Percentiles rank a stretch among this genome's conserved stretches.
Conservation (phyloP, 2,329 filamentous ascomycete genomes). For the Beauveria medogensis region DNA sequence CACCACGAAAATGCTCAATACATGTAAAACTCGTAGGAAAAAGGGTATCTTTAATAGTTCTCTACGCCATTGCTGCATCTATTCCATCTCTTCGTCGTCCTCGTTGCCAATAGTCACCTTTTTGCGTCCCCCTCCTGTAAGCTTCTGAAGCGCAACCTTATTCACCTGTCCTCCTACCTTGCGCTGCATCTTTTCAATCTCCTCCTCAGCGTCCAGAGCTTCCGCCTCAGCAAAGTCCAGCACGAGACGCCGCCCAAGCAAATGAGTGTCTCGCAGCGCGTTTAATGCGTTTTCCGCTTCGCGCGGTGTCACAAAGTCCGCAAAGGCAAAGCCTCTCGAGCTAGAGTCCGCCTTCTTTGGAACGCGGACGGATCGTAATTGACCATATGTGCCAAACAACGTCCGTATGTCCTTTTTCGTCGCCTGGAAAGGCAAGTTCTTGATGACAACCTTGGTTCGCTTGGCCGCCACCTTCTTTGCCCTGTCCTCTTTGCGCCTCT, state of each 20-base stretch:
- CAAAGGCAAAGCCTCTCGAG: slow-evolving; percentile 91
- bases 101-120: slow-evolving; percentile 82
- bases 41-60: slow-evolving; percentile 7
- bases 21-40: not conserved
- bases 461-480: slow-evolving; percentile 70
- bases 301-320: slow-evolving; percentile 83
- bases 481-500: slow-evolving; percentile 72
- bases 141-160: slow-evolving; percentile 81
- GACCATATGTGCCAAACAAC: slow-evolving; percentile 82
- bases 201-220: slow-evolving; percentile 83
- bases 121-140: slow-evolving; percentile 74
- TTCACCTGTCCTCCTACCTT: slow-evolving; percentile 88
- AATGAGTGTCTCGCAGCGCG: slow-evolving; percentile 83
- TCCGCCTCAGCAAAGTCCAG: slow-evolving; percentile 88
- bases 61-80: slow-evolving; percentile 18
- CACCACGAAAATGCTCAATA: not conserved
- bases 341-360: slow-evolving; percentile 90
- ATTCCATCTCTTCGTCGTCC: slow-evolving; percentile 49
- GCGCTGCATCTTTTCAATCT: slow-evolving; percentile 94
- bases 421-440: slow-evolving; percentile 95
- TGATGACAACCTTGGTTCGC: slow-evolving; percentile 91
- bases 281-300: slow-evolving; percentile 89
- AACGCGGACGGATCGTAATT: slow-evolving; percentile 84
- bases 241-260: slow-evolving; percentile 81
- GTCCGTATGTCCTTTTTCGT: slow-evolving; percentile 85